phyloP scores from a whole-genome alignment of 108 stramenopile species.

The Nitzschia sp. region DNA sequence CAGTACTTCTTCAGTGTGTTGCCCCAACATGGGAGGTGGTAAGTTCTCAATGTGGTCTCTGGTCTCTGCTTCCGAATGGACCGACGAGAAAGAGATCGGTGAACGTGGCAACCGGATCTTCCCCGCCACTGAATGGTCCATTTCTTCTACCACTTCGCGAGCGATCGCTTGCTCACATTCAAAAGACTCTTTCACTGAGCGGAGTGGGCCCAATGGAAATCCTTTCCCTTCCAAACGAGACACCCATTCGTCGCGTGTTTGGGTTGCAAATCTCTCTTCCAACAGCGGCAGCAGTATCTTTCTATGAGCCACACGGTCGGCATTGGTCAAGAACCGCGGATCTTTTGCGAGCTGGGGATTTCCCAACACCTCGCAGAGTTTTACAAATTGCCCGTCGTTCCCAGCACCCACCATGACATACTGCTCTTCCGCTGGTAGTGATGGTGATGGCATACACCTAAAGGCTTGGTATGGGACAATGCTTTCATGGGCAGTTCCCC shows the following conservation, averaged over 20 bases:
- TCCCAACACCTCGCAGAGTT: conserved; percentile 32
- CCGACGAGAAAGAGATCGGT: conserved; percentile 20
- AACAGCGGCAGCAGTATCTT: conserved; percentile 28
- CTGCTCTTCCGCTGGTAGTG: background rate
- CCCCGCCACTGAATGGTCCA: conserved; percentile 40
- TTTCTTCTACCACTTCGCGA: conserved; percentile 33
- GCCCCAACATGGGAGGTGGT: conserved; percentile 47
- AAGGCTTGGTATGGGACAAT: conserved; percentile 59
- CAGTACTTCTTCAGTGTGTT: conserved; percentile 49
- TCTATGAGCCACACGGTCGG: conserved; percentile 34
- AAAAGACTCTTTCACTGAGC: conserved; percentile 44
- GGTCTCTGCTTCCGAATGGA: background rate
- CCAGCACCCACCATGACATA: conserved; percentile 47
- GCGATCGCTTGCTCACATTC: conserved; percentile 35
- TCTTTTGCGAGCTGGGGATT: conserved; percentile 30
- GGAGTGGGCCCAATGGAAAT: conserved; percentile 42
- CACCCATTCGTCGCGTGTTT: conserved; percentile 42
- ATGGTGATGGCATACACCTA: conserved; percentile 3
- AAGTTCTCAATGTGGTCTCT: conserved; percentile 9
- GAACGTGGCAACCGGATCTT: conserved; percentile 29
- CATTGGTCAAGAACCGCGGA: conserved; percentile 38
- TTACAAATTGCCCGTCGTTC: conserved; percentile 44
- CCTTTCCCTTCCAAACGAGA: conserved; percentile 32
- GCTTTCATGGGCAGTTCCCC: conserved; percentile 49
- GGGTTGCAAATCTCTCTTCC: conserved; percentile 23